A percentile compares a stretch with the other conserved stretches of the same genome.
Evolutionary conservation across 768 basidiomycete genomes (phyloP).

Genomic region (Agaricus blazei): DNA sequence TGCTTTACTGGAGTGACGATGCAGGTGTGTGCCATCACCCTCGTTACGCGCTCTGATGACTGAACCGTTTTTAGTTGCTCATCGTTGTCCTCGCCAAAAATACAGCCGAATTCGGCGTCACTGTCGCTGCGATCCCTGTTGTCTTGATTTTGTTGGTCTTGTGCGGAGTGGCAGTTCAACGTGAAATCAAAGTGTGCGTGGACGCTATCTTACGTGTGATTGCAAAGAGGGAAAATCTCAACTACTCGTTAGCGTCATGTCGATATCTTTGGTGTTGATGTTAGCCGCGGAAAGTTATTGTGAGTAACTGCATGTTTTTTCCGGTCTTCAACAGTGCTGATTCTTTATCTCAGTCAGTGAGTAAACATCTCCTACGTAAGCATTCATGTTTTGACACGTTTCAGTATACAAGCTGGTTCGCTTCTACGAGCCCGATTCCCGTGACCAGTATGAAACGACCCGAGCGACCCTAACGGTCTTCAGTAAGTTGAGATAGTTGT

Average conservation of each 20-base stretch:
- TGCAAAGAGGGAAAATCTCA: neutral
- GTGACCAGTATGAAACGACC: slow-evolving; percentile 58
- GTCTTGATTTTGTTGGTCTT: slow-evolving; percentile 62
- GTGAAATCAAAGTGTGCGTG: slow-evolving; percentile 73
- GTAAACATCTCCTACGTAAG: slow-evolving; percentile 8
- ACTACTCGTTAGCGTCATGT: slow-evolving; percentile 57
- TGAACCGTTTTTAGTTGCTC: slow-evolving; percentile 49
- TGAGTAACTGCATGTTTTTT: slow-evolving; percentile 32
- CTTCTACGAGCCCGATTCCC: slow-evolving; percentile 64
- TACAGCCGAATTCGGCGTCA: slow-evolving; percentile 77
- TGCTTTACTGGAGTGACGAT: slow-evolving; percentile 84
- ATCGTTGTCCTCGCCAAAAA: slow-evolving; percentile 64
- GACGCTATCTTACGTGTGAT: neutral
- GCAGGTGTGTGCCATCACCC: slow-evolving; percentile 44
- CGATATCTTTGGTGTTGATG: slow-evolving; percentile 68
- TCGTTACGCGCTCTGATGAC: neutral
- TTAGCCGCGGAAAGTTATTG: slow-evolving; percentile 73
- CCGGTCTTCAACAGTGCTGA: neutral
- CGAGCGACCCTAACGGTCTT: slow-evolving; percentile 77
- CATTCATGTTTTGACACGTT: neutral
- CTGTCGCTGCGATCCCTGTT: slow-evolving; percentile 78
- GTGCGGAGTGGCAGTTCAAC: slow-evolving; percentile 67
- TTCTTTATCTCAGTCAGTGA: slow-evolving; percentile 31
- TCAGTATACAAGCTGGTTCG: slow-evolving; percentile 83
- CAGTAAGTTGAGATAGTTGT: slow-evolving; percentile 38